Base-by-base conservation (phyloP, 2,329 filamentous ascomycete genomes). In the Monosporascus cannonballus region DNA sequence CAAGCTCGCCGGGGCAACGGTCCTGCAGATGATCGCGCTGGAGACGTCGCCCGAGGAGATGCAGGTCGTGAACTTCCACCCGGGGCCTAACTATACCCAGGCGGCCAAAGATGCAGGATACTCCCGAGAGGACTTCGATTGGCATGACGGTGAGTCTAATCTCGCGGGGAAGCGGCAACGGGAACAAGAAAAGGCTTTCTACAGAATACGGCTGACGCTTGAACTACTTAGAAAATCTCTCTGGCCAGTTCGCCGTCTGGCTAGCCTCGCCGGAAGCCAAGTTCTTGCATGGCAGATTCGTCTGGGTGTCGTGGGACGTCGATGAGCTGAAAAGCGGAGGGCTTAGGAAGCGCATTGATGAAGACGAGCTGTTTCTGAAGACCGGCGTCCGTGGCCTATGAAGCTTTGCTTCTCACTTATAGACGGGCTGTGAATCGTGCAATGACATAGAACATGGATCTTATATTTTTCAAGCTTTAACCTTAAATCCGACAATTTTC, bases 1-100 rank as follows among this genome's bases (percentile, higher is more conserved):
- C 24, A 77, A 77, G 59, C 67, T 65, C 18, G 58, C 71, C 0
- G 64, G 65, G 0, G 67, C 71, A 0, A 54, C 69, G 9, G 54
- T 67, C 6, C 54, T 76, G 37, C 72, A 76, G 60, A 54, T 66
- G 36, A 62, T 75, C 8, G 71, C 72, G 4, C 58, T 66, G n/a
- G 71, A 73, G 5, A 61, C 62, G 0, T 48, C 62, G 1, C 51
- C 64, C 0, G 63, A 67, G 9, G 50, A 62, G 3, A 64, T 75
- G 66, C 72, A 75, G 42, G 52, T 75, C 14, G 36, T 75, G 14
- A 71, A 60, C 38, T 72, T 70, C 48, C 69, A 76, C 25, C 74
- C 74, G 0, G 73, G 73, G 0, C 49, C 64, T 4, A 61, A 75
- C 1, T 67, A 62, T 38, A 72, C 71, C 2, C 62, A 70, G 2